phyloP scores from a whole-genome alignment of 257 asterid species.

The Linderniella brevidens region DNA sequence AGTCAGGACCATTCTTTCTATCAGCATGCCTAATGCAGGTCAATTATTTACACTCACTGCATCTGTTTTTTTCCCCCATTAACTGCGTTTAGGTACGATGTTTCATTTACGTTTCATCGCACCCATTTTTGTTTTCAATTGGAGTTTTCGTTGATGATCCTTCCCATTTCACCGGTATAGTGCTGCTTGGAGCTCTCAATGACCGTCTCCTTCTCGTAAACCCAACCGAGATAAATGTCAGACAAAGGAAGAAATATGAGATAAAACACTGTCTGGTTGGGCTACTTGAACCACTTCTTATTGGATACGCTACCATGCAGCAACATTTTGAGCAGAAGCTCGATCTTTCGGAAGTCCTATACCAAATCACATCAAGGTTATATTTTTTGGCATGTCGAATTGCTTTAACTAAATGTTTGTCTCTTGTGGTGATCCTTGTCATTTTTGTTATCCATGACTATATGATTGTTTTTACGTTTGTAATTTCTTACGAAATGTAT shows the following conservation, averaged over 20 bases:
- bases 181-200: slow-evolving; percentile 86
- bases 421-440: slow-evolving; percentile 8
- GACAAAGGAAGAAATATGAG: slow-evolving; percentile 91
- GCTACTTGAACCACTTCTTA: slow-evolving; percentile 96
- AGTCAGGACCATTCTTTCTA: slow-evolving; percentile 88
- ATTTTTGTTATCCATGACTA: slow-evolving; percentile 8
- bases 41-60: slow-evolving; percentile 10
- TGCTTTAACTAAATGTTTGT: slow-evolving; percentile 3
- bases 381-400: slow-evolving; percentile 11
- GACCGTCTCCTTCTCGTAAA: slow-evolving; percentile 81
- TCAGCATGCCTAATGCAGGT: slow-evolving; percentile 97
- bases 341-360: slow-evolving; percentile 87
- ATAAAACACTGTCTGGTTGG: slow-evolving; percentile 86
- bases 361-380: slow-evolving; percentile 93
- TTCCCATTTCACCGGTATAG: slow-evolving; percentile 24
- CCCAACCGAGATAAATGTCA: slow-evolving; percentile 76
- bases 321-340: slow-evolving; percentile 97
- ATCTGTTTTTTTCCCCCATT: neutral
- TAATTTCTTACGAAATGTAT: neutral
- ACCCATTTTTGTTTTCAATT: neutral
- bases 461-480: neutral
- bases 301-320: slow-evolving; percentile 95
- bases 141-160: neutral
- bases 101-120: neutral
- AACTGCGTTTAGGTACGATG: neutral